phyloP scores from a whole-genome alignment of 768 basidiomycete species.

The Lentinula sp. region DNA sequence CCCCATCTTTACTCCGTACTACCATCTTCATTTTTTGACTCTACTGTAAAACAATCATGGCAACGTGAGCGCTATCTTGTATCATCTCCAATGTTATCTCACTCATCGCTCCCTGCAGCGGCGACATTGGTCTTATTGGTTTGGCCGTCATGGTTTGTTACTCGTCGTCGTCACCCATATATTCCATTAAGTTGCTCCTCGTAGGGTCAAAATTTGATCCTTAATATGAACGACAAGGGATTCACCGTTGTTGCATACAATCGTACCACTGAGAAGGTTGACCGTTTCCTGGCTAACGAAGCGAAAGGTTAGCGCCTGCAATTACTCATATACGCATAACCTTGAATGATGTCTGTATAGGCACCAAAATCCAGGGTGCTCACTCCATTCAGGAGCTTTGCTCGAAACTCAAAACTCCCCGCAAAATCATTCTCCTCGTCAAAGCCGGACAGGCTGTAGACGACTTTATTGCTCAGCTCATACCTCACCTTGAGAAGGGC shows the following conservation, averaged over 20 bases:
- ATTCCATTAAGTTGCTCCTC: constrained; percentile 5
- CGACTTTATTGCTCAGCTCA: constrained; percentile 86
- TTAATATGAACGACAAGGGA: constrained; percentile 99
- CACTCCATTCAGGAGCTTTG: constrained; percentile 89
- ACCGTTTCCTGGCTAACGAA: constrained; percentile 91
- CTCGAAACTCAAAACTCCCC: constrained; percentile 88
- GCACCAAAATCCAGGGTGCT: constrained; percentile 93
- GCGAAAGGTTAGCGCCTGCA: constrained; percentile 71
- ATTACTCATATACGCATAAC: background rate
- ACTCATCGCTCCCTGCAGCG: constrained; percentile 41
- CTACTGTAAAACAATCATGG: constrained; percentile 29
- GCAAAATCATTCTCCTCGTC: constrained; percentile 97
- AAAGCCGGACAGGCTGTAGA: constrained; percentile 97
- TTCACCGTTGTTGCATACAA: constrained; percentile 97
- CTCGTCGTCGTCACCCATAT: constrained; percentile 13
- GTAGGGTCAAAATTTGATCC: constrained; percentile 93
- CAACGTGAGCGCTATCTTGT: constrained; percentile 40
- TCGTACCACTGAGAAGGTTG: constrained; percentile 95
- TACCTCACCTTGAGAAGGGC: constrained; percentile 85
- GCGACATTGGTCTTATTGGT: constrained; percentile 98
- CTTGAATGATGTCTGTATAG: constrained; percentile 32
- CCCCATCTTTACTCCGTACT: constrained; percentile 24
- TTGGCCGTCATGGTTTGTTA: constrained; percentile 89
- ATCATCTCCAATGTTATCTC: background rate
- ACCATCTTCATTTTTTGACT: constrained; percentile 18